Conservation (phyloP, 768 basidiomycete genomes). For the Trametes gibbosa region DNA sequence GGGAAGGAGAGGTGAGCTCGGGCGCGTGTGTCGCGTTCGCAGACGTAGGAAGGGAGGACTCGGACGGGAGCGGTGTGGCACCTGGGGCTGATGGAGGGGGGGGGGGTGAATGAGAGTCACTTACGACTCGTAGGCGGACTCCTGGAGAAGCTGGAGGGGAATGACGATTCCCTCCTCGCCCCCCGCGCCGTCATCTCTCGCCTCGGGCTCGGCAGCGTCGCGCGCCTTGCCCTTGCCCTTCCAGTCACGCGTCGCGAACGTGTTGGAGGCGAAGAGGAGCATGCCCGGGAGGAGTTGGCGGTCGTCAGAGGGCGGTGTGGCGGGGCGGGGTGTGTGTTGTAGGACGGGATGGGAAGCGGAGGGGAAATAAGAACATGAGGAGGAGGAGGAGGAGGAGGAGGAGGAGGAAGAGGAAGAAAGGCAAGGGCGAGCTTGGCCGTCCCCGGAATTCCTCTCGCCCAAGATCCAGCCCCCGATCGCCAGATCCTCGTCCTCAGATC, state of each 20-base stretch:
- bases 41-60: no score
- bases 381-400: no score
- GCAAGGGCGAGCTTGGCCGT: neutral
- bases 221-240: slow-evolving; percentile 24
- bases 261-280: neutral
- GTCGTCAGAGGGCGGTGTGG: neutral
- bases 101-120: no score
- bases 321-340: no score
- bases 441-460: no score
- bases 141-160: slow-evolving; percentile 52
- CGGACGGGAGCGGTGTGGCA: no score
- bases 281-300: neutral
- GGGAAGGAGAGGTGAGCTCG: no score
- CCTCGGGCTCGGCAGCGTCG: neutral
- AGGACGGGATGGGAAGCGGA: neutral
- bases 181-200: slow-evolving; percentile 41
- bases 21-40: no score
- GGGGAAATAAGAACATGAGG: no score
- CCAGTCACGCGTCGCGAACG: slow-evolving; percentile 10
- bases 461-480: no score
- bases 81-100: no score
- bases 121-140: slow-evolving; percentile 58
- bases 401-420: neutral
- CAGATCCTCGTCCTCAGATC: no score
- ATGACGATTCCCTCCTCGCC: slow-evolving; percentile 56